phyloP scores from a whole-genome alignment of 345 rosid species.

The Jatropha curcas region DNA sequence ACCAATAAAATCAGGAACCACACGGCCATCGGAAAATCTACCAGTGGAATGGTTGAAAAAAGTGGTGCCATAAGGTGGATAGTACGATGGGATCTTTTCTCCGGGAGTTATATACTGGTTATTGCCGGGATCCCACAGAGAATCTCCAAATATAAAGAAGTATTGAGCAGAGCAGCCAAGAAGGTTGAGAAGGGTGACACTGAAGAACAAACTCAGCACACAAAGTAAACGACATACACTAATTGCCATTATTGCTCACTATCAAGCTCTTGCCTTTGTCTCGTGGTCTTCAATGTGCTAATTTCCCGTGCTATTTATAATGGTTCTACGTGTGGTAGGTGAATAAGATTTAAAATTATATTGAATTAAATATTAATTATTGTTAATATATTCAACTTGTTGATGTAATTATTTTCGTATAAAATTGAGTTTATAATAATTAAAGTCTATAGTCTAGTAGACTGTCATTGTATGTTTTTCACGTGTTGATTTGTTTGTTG shows the following conservation, averaged over 20 bases:
- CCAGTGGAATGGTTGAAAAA: neutral
- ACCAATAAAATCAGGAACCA: conserved; percentile 3
- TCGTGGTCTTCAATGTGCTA: neutral
- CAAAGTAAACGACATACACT: neutral
- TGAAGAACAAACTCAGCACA: neutral
- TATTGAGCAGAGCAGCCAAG: neutral
- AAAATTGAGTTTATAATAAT: too few species aligned
- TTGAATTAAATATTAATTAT: too few species aligned
- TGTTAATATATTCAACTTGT: too few species aligned
- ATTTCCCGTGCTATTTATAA: neutral
- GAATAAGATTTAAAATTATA: too few species aligned
- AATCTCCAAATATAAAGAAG: conserved; percentile 1
- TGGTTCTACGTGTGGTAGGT: too few species aligned
- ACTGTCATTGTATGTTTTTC: too few species aligned
- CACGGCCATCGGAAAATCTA: conserved; percentile 4
- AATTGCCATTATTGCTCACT: neutral
- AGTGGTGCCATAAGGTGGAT: neutral
- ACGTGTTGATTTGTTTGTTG: too few species aligned
- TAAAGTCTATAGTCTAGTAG: too few species aligned
- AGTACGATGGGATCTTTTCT: neutral
- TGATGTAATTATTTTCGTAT: too few species aligned
- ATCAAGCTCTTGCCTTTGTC: too few species aligned
- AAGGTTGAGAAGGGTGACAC: neutral
- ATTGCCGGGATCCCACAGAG: neutral
- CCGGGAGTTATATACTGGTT: neutral